These are phyloP conservation scores for Colletotrichum lentis DNA, from an alignment of 2,329 filamentous ascomycete genomes.

Conservation along the genomic window DNA sequence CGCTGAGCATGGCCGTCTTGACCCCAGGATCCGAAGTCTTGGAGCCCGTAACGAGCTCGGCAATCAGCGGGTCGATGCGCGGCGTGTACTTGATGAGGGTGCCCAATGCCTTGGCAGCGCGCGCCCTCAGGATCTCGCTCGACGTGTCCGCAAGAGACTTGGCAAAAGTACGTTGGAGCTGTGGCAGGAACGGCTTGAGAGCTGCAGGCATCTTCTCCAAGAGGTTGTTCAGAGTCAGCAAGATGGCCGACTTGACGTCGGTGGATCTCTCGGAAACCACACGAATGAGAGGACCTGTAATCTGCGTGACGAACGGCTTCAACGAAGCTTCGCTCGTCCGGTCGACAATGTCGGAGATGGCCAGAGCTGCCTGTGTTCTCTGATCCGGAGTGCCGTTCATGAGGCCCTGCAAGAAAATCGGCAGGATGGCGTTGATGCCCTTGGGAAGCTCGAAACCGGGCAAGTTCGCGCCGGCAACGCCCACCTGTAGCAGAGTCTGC, in stretches of 20 bases:
- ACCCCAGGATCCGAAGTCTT: slow-evolving; percentile 90
- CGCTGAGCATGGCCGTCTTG: slow-evolving; percentile 95
- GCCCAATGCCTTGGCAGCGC: slow-evolving; percentile 92
- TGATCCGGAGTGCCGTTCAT: slow-evolving; percentile 97
- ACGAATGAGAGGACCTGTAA: slow-evolving; percentile 96
- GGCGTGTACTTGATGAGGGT: slow-evolving; percentile 96
- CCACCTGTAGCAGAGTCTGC: slow-evolving; percentile 85
- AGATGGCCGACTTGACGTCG: slow-evolving; percentile 93
- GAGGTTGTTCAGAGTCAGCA: slow-evolving; percentile 92
- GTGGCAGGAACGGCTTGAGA: slow-evolving; percentile 94
- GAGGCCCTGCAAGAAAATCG: slow-evolving; percentile 96
- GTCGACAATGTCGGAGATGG: slow-evolving; percentile 95
- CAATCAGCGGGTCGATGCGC: slow-evolving; percentile 91
- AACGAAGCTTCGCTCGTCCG: slow-evolving; percentile 86
- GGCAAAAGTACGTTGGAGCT: slow-evolving; percentile 95
- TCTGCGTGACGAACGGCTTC: slow-evolving; percentile 95
- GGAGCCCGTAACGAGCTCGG: slow-evolving; percentile 92
- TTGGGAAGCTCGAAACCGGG: slow-evolving; percentile 92
- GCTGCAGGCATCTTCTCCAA: slow-evolving; percentile 96
- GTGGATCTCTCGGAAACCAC: slow-evolving; percentile 96
- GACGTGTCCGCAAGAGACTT: slow-evolving; percentile 93
- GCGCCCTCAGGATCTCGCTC: slow-evolving; percentile 84
- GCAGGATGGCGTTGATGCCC: slow-evolving; percentile 94
- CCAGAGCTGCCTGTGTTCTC: slow-evolving; percentile 87
- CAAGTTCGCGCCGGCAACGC: slow-evolving; percentile 83